phyloP scores from a whole-genome alignment of 192 early-diverging fungal species.

The Diversispora epigaea region DNA sequence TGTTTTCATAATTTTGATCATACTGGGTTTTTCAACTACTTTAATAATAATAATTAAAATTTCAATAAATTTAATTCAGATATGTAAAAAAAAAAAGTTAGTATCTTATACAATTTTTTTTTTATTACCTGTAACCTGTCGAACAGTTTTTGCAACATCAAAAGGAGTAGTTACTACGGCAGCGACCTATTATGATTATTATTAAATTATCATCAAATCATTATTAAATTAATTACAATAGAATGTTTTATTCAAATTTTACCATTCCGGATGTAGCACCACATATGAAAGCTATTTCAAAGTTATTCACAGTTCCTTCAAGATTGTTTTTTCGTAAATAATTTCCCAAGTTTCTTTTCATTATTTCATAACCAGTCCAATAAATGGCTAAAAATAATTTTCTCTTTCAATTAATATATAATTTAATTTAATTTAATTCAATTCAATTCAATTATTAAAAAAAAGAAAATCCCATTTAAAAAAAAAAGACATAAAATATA shows the following conservation, averaged over 20 bases:
- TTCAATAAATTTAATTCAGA: background rate
- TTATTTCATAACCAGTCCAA: slow-evolving; percentile 89
- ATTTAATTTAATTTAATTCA: slow-evolving; percentile 67
- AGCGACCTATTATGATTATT: slow-evolving; percentile 55
- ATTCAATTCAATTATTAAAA: background rate
- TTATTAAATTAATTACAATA: background rate
- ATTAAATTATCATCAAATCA: background rate
- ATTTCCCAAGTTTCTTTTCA: slow-evolving; percentile 47
- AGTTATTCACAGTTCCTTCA: slow-evolving; percentile 45
- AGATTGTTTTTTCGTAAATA: background rate
- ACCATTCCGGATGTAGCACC: slow-evolving; percentile 87
- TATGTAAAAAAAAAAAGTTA: background rate
- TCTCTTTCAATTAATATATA: slow-evolving; percentile 69
- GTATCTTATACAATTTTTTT: slow-evolving; percentile 22
- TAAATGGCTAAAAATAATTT: slow-evolving; percentile 66
- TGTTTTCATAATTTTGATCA: slow-evolving; percentile 40
- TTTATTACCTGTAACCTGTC: slow-evolving; percentile 62
- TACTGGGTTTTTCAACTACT: slow-evolving; percentile 13
- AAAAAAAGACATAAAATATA: slow-evolving; percentile 21
- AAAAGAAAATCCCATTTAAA: background rate
- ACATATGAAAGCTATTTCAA: slow-evolving; percentile 71
- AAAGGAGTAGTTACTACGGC: slow-evolving; percentile 90
- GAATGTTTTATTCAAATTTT: background rate
- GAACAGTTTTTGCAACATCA: slow-evolving; percentile 92
- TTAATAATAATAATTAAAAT: background rate